A percentile compares a stretch with the other conserved stretches of the same genome.
These are phyloP conservation scores for Cladosporium oxysporum DNA, from an alignment of 2,329 filamentous ascomycete genomes.

Conservation along the genomic window DNA sequence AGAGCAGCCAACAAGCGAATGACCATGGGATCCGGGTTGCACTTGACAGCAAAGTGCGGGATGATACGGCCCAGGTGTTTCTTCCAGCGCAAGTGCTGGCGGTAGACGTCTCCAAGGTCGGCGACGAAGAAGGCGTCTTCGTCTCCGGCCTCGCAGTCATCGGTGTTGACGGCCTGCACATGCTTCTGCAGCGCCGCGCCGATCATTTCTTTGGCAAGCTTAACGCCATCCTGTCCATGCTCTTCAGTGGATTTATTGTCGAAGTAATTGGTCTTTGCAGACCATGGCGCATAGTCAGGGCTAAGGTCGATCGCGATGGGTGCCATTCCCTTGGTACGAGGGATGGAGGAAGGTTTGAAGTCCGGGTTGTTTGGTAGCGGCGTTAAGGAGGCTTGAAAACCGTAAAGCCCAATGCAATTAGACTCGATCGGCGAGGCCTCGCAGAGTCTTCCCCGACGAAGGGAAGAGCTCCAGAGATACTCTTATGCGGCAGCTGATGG, in stretches of 20 bases:
- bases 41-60: slow-evolving; percentile 98
- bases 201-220: slow-evolving; percentile 74
- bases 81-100: slow-evolving; percentile 98
- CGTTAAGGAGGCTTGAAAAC: slow-evolving; percentile 95
- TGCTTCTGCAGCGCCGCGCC: slow-evolving; percentile 83
- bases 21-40: slow-evolving; percentile 91
- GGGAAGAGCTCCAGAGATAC: slow-evolving; percentile 97
- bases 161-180: slow-evolving; percentile 79
- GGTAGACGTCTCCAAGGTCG: slow-evolving; percentile 96
- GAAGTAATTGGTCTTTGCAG: slow-evolving; percentile 38
- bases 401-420: slow-evolving; percentile 83
- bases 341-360: slow-evolving; percentile 15
- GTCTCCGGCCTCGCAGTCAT: slow-evolving; percentile 85
- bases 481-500: slow-evolving; percentile 99
- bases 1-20: slow-evolving; percentile 83
- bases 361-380: slow-evolving; percentile 25
- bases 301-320: slow-evolving; percentile 62
- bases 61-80: slow-evolving; percentile 87
- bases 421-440: slow-evolving; percentile 75
- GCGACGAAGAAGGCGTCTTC: slow-evolving; percentile 99
- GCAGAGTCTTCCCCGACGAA: slow-evolving; percentile 98
- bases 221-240: slow-evolving; percentile 51
- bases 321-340: slow-evolving; percentile 63
- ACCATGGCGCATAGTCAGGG: slow-evolving; percentile 39
- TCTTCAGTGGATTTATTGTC: slow-evolving; percentile 26